A percentile compares a stretch with the other conserved stretches of the same genome.
Evolutionary conservation across 2,329 filamentous ascomycete species (phyloP).

Genomic region (Alternaria dauci): DNA sequence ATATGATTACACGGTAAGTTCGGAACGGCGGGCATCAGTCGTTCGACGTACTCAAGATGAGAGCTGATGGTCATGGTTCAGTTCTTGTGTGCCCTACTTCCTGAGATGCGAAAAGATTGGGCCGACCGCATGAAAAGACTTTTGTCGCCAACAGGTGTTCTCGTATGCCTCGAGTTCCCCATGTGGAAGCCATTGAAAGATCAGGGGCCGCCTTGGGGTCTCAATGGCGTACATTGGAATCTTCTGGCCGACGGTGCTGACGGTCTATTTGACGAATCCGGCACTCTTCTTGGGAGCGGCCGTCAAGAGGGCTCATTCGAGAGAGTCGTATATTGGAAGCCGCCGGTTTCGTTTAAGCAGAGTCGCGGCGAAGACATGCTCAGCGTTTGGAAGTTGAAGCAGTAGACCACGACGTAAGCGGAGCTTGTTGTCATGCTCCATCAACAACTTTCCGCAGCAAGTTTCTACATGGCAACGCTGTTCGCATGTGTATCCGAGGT

Average conservation of each 20-base stretch:
- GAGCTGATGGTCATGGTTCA: constrained; percentile 29
- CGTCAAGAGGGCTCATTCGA: constrained; percentile 18
- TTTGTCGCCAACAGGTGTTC: constrained; percentile 58
- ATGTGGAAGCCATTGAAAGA: constrained; percentile 69
- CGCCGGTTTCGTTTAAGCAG: constrained; percentile 28
- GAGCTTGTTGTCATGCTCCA: neutral
- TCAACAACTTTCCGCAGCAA: neutral
- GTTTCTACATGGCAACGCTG: neutral
- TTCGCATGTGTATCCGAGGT: neutral
- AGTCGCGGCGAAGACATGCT: constrained; percentile 26
- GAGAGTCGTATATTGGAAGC: constrained; percentile 22
- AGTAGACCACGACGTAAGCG: neutral
- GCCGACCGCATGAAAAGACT: constrained; percentile 63
- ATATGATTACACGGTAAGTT: constrained; percentile 66
- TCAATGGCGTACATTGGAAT: constrained; percentile 56
- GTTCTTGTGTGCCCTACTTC: constrained; percentile 68
- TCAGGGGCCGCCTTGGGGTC: constrained; percentile 75
- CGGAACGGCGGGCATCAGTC: neutral
- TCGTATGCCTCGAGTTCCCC: constrained; percentile 77
- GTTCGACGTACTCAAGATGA: neutral
- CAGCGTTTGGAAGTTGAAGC: constrained; percentile 26
- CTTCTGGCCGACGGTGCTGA: constrained; percentile 21
- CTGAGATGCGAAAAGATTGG: constrained; percentile 63
- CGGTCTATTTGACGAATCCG: constrained; percentile 21
- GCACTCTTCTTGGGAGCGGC: constrained; percentile 7